Conservation (phyloP, 1,139 yeast genomes). For the Pichiaceae sp. region DNA sequence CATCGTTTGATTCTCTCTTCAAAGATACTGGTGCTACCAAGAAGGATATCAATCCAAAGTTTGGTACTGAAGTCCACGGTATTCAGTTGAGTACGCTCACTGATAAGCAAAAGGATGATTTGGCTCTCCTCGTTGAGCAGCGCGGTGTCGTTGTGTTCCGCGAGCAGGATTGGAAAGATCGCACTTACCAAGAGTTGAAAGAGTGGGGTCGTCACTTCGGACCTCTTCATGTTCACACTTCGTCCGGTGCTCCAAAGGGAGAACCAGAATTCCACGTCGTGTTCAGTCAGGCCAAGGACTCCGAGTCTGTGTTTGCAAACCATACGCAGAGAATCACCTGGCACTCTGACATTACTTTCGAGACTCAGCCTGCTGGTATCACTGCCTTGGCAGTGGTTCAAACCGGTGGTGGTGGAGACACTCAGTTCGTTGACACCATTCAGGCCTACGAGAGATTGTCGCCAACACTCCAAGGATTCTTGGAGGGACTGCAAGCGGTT, state of each 20-base stretch:
- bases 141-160: slow-evolving; percentile 63
- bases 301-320: slow-evolving; percentile 27
- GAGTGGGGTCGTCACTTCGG: slow-evolving; percentile 60
- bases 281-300: slow-evolving; percentile 41
- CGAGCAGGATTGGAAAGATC: slow-evolving; percentile 51
- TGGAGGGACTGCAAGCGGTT: slow-evolving; percentile 49
- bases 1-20: slow-evolving; percentile 40
- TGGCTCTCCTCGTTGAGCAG: slow-evolving; percentile 55
- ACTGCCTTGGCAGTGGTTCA: slow-evolving; percentile 47
- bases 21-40: slow-evolving; percentile 24
- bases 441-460: slow-evolving; percentile 64
- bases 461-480: slow-evolving; percentile 45
- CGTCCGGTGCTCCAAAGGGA: slow-evolving; percentile 58
- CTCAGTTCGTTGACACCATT: slow-evolving; percentile 53
- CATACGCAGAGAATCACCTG: slow-evolving; percentile 34
- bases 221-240: slow-evolving; percentile 63
- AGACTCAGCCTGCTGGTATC: slow-evolving; percentile 59
- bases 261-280: slow-evolving; percentile 56
- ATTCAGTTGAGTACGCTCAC: slow-evolving; percentile 47
- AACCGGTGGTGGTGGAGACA: slow-evolving; percentile 51
- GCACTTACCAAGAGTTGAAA: slow-evolving; percentile 46
- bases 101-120: slow-evolving; percentile 50
- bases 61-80: slow-evolving; percentile 56
- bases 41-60: slow-evolving; percentile 46
- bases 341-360: slow-evolving; percentile 69